A percentile compares a stretch with the other conserved stretches of the same genome.
Conservation (phyloP, 2,329 filamentous ascomycete species). For the Diaporthe citrichinensis region DNA sequence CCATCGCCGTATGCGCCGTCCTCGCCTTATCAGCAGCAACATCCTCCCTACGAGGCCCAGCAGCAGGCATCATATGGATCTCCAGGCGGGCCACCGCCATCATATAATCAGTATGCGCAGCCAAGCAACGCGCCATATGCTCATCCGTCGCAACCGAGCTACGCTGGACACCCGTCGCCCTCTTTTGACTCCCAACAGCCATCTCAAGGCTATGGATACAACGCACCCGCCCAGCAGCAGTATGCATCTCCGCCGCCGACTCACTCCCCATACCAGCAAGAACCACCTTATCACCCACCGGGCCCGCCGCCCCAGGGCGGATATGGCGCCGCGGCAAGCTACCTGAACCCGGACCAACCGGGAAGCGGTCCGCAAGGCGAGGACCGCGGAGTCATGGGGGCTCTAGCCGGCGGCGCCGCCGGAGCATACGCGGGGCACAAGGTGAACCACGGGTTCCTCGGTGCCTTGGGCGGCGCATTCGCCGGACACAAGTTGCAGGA, state of each 20-base stretch:
- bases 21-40: constrained; percentile 32
- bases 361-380: neutral
- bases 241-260: constrained; percentile 5
- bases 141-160: constrained; percentile 20
- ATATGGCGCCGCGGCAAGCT: constrained; percentile 15
- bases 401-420: constrained; percentile 60
- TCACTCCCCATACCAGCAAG: constrained; percentile 30
- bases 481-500: constrained; percentile 61
- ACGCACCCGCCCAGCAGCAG: constrained; percentile 14
- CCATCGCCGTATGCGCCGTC: constrained; percentile 30
- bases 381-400: constrained; percentile 60
- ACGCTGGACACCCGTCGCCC: neutral
- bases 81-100: constrained; percentile 1
- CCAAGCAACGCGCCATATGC: constrained; percentile 18
- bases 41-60: neutral
- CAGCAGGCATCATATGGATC: constrained; percentile 11
- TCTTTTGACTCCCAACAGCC: neutral
- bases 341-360: constrained; percentile 12
- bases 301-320: neutral
- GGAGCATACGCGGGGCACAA: constrained; percentile 62
- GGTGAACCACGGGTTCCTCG: constrained; percentile 61
- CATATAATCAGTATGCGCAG: constrained; percentile 34
- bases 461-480: constrained; percentile 61
- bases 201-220: neutral
- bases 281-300: neutral